Evolutionary conservation across 2,329 filamentous ascomycete genomes (phyloP).

Genomic region (Akanthomyces lecanii): DNA sequence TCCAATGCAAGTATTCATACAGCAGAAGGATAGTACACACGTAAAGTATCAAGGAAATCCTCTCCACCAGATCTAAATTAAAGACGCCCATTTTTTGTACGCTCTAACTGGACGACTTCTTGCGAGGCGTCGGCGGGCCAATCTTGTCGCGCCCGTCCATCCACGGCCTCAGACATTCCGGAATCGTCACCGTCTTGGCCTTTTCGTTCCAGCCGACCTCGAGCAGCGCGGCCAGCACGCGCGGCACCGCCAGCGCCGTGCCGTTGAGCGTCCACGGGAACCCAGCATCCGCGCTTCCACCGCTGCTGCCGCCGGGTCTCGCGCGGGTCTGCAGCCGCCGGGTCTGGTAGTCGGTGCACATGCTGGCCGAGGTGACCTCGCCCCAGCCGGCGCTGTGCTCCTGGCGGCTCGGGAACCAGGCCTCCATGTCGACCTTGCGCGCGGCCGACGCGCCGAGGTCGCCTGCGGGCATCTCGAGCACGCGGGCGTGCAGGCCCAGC

Average conservation of each 20-base stretch:
- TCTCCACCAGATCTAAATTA: background rate
- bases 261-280: constrained; percentile 93
- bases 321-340: constrained; percentile 74
- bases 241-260: constrained; percentile 85
- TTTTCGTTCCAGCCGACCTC: constrained; percentile 86
- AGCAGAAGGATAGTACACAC: background rate
- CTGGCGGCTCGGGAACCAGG: constrained; percentile 79
- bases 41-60: background rate
- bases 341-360: constrained; percentile 93
- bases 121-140: constrained; percentile 27
- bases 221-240: constrained; percentile 81
- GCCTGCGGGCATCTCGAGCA: constrained; percentile 85
- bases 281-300: constrained; percentile 41
- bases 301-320: constrained; percentile 43
- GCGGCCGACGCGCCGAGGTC: constrained; percentile 87
- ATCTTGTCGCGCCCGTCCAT: constrained; percentile 76
- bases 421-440: constrained; percentile 90
- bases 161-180: constrained; percentile 73
- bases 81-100: background rate
- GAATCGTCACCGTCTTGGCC: constrained; percentile 64
- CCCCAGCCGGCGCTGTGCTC: constrained; percentile 67
- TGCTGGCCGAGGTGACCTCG: constrained; percentile 84
- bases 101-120: background rate
- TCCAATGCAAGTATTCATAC: constrained; percentile 4
- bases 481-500: constrained; percentile 77